phyloP scores from a whole-genome alignment of 2,329 filamentous ascomycete genomes.

The Sporothrix phasma region DNA sequence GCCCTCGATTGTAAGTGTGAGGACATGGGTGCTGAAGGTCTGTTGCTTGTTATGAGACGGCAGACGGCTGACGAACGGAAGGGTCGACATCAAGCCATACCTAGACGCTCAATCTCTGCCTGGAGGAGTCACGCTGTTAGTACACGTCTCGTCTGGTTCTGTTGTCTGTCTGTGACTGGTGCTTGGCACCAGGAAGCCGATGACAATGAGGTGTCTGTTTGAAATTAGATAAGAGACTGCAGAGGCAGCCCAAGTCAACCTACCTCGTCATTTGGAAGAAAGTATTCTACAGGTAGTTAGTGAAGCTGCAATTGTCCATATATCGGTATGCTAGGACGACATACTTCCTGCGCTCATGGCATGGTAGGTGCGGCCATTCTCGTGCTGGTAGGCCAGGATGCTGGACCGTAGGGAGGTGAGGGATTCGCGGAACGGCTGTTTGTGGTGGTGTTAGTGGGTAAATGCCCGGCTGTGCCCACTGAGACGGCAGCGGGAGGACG shows the following conservation, averaged over 20 bases:
- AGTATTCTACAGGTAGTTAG: slow-evolving; percentile 18
- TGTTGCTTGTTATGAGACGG: not conserved
- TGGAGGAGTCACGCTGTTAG: not conserved
- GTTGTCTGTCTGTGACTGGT: not conserved
- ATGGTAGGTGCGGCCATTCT: slow-evolving; percentile 22
- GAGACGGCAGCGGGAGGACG: not conserved
- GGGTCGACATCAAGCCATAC: slow-evolving; percentile 1
- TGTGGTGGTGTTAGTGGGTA: not conserved
- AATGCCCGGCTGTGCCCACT: not conserved
- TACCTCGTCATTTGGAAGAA: slow-evolving; percentile 20
- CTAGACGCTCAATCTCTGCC: slow-evolving; percentile 20
- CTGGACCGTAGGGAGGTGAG: slow-evolving; percentile 20
- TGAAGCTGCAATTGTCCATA: not conserved
- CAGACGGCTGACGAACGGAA: not conserved
- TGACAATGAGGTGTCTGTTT: not conserved
- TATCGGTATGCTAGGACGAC: not conserved
- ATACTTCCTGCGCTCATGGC: slow-evolving; percentile 22
- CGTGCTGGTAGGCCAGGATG: slow-evolving; percentile 20
- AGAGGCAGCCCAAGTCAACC: not conserved
- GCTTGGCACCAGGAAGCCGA: not conserved
- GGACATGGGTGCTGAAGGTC: slow-evolving; percentile 20
- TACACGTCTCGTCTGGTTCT: not conserved
- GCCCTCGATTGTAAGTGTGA: slow-evolving; percentile 18
- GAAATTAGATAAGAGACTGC: not conserved
- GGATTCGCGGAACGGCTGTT: slow-evolving; percentile 17